Base-by-base conservation (phyloP, 495 filamentous ascomycete species). In the Penicillium pancosmium region DNA sequence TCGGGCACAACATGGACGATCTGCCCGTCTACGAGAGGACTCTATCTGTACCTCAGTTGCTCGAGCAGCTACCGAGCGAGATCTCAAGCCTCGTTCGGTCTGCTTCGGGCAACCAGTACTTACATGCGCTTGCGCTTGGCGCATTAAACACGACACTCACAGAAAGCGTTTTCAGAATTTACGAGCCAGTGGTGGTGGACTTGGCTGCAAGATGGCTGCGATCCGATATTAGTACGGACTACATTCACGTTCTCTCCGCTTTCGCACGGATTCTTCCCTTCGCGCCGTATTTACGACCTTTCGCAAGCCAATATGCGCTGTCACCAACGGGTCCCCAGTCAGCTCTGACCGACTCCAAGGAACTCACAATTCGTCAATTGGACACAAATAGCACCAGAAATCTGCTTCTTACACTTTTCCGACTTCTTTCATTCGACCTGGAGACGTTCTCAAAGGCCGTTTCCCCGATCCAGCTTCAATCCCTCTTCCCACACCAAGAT, bases 191-290 rank as follows among this genome's bases (percentile, higher is more conserved):
- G 49, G 88, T 93, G 63, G 84, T 91, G 60, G 91, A 97, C 68
- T 73, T 92, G 47, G 91, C 88, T 71, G 86, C 91, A 59, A 78
- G 86, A 77, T 94, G 91, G 90, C 72, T 89, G 41, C 65, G 63
- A 49, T 71, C 74, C 13, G 73, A 78, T 36, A 68, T 78, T 50
- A 60, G 74, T 43, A 66, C 70, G 33, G 77, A 85, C 49, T 71
- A 71, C 25, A 71, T 82, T 60, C 67, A 70, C 46, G 76, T 88
- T 47, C 74, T 95, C 66, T 81, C 87, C 49, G 86, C 89, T 31
- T 91, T 96, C 70, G 88, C 89, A 52, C 81, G 88, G 67, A 84
- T 95, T 34, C 67, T 96, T 61, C 91, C 92, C 15, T 86, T 91
- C 72, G 86, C 89, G 57, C 88, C 91, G 36, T 80, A 91, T 62